Evolutionary conservation across 106 monocot genomes (phyloP), one percentile per base, ranked within the genome.

Genomic region (Dactylorhiza incarnata): DNA sequence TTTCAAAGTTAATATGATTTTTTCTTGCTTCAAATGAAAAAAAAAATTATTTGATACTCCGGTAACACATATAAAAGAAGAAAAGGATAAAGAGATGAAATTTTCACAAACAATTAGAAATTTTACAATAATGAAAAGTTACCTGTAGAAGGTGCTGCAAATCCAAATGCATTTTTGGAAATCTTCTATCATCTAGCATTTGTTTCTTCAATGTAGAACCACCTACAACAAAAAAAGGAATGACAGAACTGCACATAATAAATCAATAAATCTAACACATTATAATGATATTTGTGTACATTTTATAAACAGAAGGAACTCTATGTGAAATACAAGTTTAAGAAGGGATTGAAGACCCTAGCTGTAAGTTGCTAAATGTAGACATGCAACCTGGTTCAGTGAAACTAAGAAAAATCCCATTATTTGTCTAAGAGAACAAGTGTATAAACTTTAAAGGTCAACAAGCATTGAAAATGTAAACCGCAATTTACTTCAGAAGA

Each of bases 81-180:
- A 74, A 73, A 12, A 43, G 5, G 5, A 25, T 10, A 76, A 49
- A 49, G 8, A 46, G 17, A 19, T 66, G 2, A 48, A 23, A 49
- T 25, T 51, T 70, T 54, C 54, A 54, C n/a, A 16, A n/a, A 54
- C 17, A n/a, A 54, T 22, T 20, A 59, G 22, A 71, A 71, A 45
- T 48, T 47, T 8, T 71, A 19, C n/a, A 48, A 9, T 14, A 71
- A 49, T 51, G 12, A 24, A 49, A n/a, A 14, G 48, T 19, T 77
- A 88, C 95, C 89, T 97, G 96, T 47, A 97, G 68, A 55, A 97
- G 85, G 22, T 89, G 87, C 78, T 97, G 96, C 73, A 97, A 67
- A 76, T 97, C 82, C 29, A 93, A 84, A 87, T 96, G 90, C 89
- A 93, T 93, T 73, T 93, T 93, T 7, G 93, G 90, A 73, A 97